phyloP scores from a whole-genome alignment of 2,329 filamentous ascomycete species.

The Blumeriella jaapii region DNA sequence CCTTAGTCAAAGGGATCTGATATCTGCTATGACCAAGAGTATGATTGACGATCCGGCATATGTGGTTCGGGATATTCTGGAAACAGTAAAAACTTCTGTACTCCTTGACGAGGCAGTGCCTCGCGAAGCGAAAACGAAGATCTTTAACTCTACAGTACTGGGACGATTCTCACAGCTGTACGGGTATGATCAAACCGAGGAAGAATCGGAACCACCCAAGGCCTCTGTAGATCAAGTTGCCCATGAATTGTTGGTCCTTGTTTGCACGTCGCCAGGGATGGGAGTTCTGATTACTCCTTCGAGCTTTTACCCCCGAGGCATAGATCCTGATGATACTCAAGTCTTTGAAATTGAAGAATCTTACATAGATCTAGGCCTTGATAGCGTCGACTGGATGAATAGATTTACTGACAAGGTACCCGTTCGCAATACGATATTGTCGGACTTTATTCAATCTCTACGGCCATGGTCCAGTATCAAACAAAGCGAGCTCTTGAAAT shows the following conservation, averaged over 20 bases:
- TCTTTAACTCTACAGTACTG: constrained; percentile 65
- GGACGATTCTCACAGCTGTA: constrained; percentile 63
- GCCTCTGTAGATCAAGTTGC: constrained; percentile 54
- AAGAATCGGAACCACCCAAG: constrained; percentile 31
- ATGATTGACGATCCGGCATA: constrained; percentile 68
- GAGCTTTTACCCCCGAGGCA: constrained; percentile 72
- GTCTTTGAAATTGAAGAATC: constrained; percentile 34
- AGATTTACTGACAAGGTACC: constrained; percentile 55
- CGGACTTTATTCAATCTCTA: constrained; percentile 66
- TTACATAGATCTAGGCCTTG: constrained; percentile 52
- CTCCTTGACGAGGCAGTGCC: constrained; percentile 65
- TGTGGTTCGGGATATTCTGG: constrained; percentile 63
- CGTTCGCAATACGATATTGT: constrained; percentile 68
- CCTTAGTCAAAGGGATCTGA: constrained; percentile 59
- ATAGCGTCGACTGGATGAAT: constrained; percentile 58
- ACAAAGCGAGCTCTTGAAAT: constrained; percentile 70
- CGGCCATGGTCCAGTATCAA: constrained; percentile 72
- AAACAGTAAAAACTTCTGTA: constrained; percentile 56
- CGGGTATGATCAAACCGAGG: constrained; percentile 40
- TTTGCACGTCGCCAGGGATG: constrained; percentile 61
- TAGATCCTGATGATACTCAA: constrained; percentile 44
- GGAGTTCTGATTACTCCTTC: constrained; percentile 67
- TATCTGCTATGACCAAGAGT: constrained; percentile 61
- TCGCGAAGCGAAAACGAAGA: constrained; percentile 60
- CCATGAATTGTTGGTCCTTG: constrained; percentile 62